Base-by-base conservation (phyloP, 2,329 filamentous ascomycete species). In the Fusarium temperatum region DNA sequence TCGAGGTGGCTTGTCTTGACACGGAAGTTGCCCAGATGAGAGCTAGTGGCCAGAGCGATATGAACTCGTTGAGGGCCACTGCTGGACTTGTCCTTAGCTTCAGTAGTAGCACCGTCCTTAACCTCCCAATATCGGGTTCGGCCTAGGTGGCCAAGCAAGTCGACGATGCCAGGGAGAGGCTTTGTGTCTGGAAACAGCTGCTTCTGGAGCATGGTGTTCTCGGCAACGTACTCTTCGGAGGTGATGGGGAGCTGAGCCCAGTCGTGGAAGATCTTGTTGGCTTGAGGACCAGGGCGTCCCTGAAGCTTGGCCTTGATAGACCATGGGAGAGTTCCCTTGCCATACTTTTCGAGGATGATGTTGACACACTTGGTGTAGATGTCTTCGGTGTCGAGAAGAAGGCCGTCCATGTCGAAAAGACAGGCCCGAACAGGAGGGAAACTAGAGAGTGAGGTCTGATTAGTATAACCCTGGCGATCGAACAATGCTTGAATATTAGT, bases 321-420 rank as follows among this genome's bases (percentile, higher is more conserved):
- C 96, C 96, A 98, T 2, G 96, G 96, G n/a, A 98, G 86, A 20
- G 85, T 81, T 2, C 94, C 92, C 56, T 90, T 90, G 78, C 88
- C 89, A 82, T 96, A 94, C 80, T 93, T 91, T 64, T 88, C 86
- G 44, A 99, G 91, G 42, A 98, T 89, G 30, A 90, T 86, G 84
- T 99, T 98, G 70, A 95, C 93, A 83, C 93, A 93, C 32, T 89
- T 81, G 0, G 94, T 96, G 86, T 98, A 98, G 63, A 91, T 83
- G 78, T 98, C 96, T 86, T 98, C 96, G 39, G 94, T 95, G 83
- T 98, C 92, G 80, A 99, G 93, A 26, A 99, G 90, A 41, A 99
- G 92, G 69, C 96, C 96, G 83, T 99, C 96, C 95, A 98, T 98
- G 86, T 99, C 96, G 82, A 99, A 98, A 74, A 99, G 91, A 83